Evolutionary conservation across 2,329 filamentous ascomycete genomes (phyloP).

Genomic region (Tolypocladium amazonense): DNA sequence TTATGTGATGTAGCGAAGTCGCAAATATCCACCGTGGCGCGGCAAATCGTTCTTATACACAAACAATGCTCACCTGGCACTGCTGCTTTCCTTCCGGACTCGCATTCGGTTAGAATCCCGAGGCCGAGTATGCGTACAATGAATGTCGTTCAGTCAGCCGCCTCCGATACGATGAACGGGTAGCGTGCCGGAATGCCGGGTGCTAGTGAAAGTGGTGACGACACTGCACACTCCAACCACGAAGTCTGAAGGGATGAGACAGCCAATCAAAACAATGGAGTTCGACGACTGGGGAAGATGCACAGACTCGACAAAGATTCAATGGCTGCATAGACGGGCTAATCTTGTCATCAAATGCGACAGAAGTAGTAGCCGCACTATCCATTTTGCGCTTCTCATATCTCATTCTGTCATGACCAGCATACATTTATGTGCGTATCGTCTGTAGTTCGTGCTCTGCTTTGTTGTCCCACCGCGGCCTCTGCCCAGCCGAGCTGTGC

Average conservation of each 20-base stretch:
- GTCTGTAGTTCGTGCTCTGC: neutral
- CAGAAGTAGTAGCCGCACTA: neutral
- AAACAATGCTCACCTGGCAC: neutral
- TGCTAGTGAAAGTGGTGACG: neutral
- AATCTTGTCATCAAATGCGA: neutral
- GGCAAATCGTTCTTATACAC: neutral
- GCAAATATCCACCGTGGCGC: neutral
- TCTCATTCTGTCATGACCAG: neutral
- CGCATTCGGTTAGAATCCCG: neutral
- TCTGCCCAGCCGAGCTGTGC: neutral
- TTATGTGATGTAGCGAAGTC: neutral
- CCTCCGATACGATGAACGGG: neutral
- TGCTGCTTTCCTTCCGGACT: neutral
- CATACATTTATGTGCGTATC: neutral
- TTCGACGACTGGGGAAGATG: neutral
- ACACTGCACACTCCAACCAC: neutral
- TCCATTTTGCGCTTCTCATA: neutral
- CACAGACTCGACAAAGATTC: neutral
- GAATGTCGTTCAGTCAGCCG: neutral
- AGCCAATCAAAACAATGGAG: neutral
- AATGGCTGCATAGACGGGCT: neutral
- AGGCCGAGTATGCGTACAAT: neutral
- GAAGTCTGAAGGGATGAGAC: neutral
- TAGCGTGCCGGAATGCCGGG: neutral
- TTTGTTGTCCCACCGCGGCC: neutral